phyloP scores from a whole-genome alignment of 2,329 filamentous ascomycete genomes.

The Claviceps digitariae region DNA sequence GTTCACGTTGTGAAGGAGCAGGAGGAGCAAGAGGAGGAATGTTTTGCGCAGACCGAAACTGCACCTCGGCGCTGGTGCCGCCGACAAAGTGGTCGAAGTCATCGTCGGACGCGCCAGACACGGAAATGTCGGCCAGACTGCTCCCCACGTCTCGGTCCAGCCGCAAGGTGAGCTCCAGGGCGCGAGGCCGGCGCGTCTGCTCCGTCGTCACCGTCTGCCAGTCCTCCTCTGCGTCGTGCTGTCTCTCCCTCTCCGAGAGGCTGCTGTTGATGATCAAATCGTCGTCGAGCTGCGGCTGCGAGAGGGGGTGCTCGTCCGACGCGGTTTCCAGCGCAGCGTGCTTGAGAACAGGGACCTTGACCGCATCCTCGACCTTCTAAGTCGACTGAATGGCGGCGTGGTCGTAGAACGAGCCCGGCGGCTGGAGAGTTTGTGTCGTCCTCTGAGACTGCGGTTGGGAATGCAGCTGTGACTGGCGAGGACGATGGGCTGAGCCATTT shows the following conservation, averaged over 20 bases:
- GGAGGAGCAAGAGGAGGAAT: not conserved
- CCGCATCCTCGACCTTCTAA: slow-evolving; percentile 27
- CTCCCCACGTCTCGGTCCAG: slow-evolving; percentile 21
- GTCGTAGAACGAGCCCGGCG: slow-evolving; percentile 22
- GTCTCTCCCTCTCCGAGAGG: slow-evolving; percentile 3
- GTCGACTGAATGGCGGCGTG: slow-evolving; percentile 22
- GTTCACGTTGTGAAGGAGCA: not conserved
- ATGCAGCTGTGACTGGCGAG: not conserved
- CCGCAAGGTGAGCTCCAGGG: slow-evolving; percentile 11
- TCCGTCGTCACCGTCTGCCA: slow-evolving; percentile 25
- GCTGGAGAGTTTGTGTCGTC: not conserved
- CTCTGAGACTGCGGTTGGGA: not conserved
- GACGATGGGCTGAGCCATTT: slow-evolving; percentile 1
- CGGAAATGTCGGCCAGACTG: slow-evolving; percentile 32
- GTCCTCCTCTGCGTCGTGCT: slow-evolving; percentile 15
- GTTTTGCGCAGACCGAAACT: not conserved
- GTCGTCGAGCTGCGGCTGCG: not conserved
- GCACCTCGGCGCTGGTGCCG: not conserved
- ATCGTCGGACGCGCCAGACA: slow-evolving; percentile 22
- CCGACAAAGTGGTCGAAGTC: slow-evolving; percentile 6
- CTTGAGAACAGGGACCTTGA: slow-evolving; percentile 21
- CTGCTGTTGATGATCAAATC: slow-evolving; percentile 2
- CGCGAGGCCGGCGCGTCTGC: slow-evolving; percentile 9
- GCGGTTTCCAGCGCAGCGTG: slow-evolving; percentile 1
- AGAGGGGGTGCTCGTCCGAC: slow-evolving; percentile 4